Base-by-base conservation (phyloP, 306 rosid species). In the Castanopsis chinensis region DNA sequence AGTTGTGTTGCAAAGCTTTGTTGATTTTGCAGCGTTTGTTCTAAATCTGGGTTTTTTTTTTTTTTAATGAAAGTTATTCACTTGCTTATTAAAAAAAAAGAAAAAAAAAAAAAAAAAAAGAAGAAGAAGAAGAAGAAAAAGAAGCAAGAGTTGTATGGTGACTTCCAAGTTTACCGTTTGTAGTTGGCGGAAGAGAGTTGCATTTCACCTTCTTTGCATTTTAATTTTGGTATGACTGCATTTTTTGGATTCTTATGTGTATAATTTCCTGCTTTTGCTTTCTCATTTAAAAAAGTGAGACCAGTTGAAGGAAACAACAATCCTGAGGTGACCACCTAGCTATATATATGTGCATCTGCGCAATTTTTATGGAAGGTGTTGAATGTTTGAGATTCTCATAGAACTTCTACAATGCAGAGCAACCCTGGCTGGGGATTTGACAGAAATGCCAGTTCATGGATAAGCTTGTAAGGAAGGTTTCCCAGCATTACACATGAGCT, bases 391-490 rank as follows among this genome's bases (percentile, higher is more conserved):
- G 1, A 6, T 9, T 4, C 2, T 17, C 8, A 25, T 2, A 27
- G 27, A 28, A 10, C 15, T 63, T 63, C 56, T 58, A 32, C 52
- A 81, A 63, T 85, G 89, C 90, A 94, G 99, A 92, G 95, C 91
- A 94, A 94, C 83, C 92, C 97, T 53, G 92, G 97, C 17, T 92
- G 99, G 97, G 95, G 92, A 85, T 92, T 88, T 80, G 88, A 91
- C 89, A 87, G 91, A 94, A 92, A 84, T 92, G 92, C 78, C 93
- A 90, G 81, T 90, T 91, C 90, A 92, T 94, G 97, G 95, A 94
- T 79, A 91, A 89, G 83, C 87, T 94, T 58, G 94, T 89, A 59
- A 19, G 76, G 75, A 86, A 87, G 81, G 89, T 89, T 82, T 89
- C 95, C 59, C 88, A 88, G 86, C 94, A 83, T 61, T 85, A 88